phyloP scores from a whole-genome alignment of 768 basidiomycete genomes.

The Harrya chromipes region DNA sequence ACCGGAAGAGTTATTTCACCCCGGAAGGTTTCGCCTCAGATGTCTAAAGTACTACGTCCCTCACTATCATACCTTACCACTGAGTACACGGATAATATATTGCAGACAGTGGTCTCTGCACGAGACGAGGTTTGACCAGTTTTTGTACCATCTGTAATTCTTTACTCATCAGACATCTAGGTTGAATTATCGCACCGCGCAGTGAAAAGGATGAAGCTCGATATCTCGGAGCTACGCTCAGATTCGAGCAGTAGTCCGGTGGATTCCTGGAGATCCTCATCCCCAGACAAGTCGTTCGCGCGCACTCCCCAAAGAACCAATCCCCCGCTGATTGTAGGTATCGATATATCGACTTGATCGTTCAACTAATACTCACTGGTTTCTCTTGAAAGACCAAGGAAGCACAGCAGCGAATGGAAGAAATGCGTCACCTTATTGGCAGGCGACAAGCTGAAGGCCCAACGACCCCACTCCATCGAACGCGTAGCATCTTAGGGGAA shows the following conservation, averaged over 20 bases:
- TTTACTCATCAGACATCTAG: constrained; percentile 35
- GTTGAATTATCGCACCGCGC: constrained; percentile 67
- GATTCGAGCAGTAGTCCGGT: constrained; percentile 20
- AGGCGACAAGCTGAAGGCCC: constrained; percentile 50
- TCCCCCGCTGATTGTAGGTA: constrained; percentile 41
- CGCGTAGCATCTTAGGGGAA: constrained; percentile 35
- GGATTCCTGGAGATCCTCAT: constrained; percentile 46
- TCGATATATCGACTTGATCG: constrained; percentile 2
- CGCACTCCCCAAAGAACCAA: constrained; percentile 45
- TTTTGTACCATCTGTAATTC: neutral
- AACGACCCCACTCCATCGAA: constrained; percentile 44
- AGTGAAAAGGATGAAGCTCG: constrained; percentile 73
- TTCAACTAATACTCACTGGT: constrained; percentile 5
- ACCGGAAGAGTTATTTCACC: constrained; percentile 46
- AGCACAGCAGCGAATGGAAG: constrained; percentile 75
- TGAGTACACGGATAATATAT: constrained; percentile 45
- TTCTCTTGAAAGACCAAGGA: constrained; percentile 59
- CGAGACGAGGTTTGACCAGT: constrained; percentile 56
- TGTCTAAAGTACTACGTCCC: constrained; percentile 32
- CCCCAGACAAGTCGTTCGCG: constrained; percentile 51
- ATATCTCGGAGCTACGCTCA: constrained; percentile 46
- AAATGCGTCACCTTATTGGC: constrained; percentile 75
- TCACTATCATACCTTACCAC: constrained; percentile 23
- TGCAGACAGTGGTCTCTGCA: constrained; percentile 50
- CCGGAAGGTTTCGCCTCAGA: constrained; percentile 54